These are phyloP conservation scores for Ceratocystis diversiconidia DNA, from an alignment of 2,329 filamentous ascomycete species.

Conservation along the genomic window DNA sequence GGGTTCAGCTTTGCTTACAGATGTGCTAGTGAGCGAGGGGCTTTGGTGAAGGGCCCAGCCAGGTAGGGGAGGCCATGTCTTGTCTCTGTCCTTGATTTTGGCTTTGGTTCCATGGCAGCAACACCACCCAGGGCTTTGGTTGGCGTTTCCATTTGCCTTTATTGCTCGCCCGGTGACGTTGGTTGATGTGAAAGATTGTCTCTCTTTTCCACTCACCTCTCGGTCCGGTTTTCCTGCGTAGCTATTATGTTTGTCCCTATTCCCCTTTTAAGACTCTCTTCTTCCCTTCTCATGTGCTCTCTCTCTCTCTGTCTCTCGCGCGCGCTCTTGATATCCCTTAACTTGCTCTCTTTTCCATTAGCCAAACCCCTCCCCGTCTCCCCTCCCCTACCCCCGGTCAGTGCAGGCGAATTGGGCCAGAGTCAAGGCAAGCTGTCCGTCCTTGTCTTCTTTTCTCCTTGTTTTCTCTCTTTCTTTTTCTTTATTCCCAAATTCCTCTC, in stretches of 20 bases:
- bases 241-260: neutral
- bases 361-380: neutral
- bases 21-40: conserved; percentile 1
- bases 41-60: neutral
- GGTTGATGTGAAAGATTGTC: too few relatives aligned
- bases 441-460: neutral
- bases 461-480: neutral
- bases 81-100: neutral
- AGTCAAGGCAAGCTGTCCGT: neutral
- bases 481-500: neutral
- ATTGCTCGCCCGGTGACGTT: too few relatives aligned
- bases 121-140: too few relatives aligned
- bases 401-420: neutral
- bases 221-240: too few relatives aligned
- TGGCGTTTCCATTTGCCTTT: too few relatives aligned
- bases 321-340: neutral
- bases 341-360: neutral
- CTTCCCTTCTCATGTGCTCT: neutral
- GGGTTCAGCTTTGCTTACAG: conserved; percentile 1
- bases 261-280: neutral
- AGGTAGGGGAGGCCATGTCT: neutral
- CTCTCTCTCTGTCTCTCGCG: neutral
- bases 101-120: neutral
- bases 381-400: neutral
- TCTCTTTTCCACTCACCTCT: too few relatives aligned